Evolutionary conservation across 768 basidiomycete genomes (phyloP), one percentile per base, ranked within the genome.

Genomic region (Postia placenta): DNA sequence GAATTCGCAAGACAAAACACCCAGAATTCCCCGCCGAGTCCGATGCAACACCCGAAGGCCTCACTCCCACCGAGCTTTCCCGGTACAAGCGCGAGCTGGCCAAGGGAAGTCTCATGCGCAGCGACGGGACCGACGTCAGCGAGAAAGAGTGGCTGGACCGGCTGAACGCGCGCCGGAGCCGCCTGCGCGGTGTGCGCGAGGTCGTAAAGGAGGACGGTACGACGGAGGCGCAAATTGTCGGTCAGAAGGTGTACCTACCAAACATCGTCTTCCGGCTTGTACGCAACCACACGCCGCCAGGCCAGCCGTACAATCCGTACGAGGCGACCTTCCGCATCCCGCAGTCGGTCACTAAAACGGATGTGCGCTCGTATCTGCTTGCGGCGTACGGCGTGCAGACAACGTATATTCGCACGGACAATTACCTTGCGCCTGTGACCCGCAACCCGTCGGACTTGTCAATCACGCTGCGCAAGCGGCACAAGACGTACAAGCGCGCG

Each of bases 391-490:
- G 89, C 52, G 82, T 97, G 40, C 72, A 83, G 60, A 86, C 87
- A 51, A 95, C 92, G 5, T 96, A 94, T 65, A 91, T 97, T 53
- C 90, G 93, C 45, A 97, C 93, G n/a, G 88, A 90, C 73, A 90
- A 88, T 71, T 91, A 92, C 59, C 70, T 84, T 51, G 77, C 85
- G 0, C 79, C 83, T 38, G 59, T 77, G 17, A 60, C 62, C 11
- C 67, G 74, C 35, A 55, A 51, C 0, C 53, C 44, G 24, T 22
- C 56, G 24, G 15, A 23, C 14, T 25, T 40, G 4, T 27, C 45
- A 0, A n/a, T 15, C 4, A 28, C 42, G 17, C 56, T 65, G 42
- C 65, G 63, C 37, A 42, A 48, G 49, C 45, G 67, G 45, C 54
- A 76, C 58, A 75, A 74, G 56, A 84, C 83, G 19, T 94, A 91